Base-by-base conservation (phyloP, 345 rosid genomes). In the Schrenkiella parvula region DNA sequence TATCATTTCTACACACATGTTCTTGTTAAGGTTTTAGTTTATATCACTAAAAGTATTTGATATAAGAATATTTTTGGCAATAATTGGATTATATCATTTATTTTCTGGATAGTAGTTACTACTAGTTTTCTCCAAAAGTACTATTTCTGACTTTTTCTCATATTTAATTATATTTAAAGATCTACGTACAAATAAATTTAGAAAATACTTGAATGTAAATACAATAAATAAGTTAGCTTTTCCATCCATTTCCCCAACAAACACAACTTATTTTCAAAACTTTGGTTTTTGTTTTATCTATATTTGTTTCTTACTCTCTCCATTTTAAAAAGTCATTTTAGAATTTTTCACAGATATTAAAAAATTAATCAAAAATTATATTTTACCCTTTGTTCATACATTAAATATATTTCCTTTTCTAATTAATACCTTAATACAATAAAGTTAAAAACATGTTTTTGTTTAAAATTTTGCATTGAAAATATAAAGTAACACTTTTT, bases 251-350 rank as follows among this genome's bases (percentile, higher is more conserved):
- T 39, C 8, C 15, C 56, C 35, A 57, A 69, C 46, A 57, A 57
- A 69, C 47, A 63, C n/a, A 57, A 44, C 8, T 57, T 44, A 12
- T 22, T 15, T n/a, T 70, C 8, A 46, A 23, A 34, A 58, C 13
- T 46, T 69, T 57, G 56, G 47, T 69, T 70, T 26, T 10, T 58
- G 3, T 58, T 19, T 15, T 4, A 70, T 35, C 74, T 47, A 59
- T 59, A 59, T 58, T 47, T 70, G 48, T 26, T 58, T 57, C 48
- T 56, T n/a, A n/a, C n/a, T n/a, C n/a, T n/a, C n/a, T n/a, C n/a
- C n/a, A n/a, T n/a, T n/a, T n/a, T n/a, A n/a, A n/a, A n/a, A n/a
- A n/a, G n/a, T n/a, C n/a, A n/a, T n/a, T n/a, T n/a, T n/a, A n/a
- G n/a, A n/a, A n/a, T n/a, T n/a, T n/a, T n/a, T n/a, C n/a, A n/a